Conservation (phyloP, 2,329 filamentous ascomycete species). For the Cryoendolithus antarcticus region DNA sequence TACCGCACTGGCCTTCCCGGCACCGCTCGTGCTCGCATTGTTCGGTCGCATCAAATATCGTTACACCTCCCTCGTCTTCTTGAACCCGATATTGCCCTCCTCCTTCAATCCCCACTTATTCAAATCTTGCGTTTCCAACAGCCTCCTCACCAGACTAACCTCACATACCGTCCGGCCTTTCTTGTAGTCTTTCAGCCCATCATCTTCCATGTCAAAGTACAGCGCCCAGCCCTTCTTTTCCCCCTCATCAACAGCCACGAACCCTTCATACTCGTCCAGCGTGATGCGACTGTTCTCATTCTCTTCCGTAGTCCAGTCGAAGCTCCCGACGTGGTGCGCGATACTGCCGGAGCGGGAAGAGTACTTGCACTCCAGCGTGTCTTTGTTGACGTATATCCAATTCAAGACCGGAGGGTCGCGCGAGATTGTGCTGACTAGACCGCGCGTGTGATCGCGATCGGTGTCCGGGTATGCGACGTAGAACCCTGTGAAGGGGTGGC, state of each 20-base stretch:
- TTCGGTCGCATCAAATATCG: no score
- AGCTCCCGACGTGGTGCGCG: constrained; percentile 63
- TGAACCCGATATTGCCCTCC: constrained; percentile 26
- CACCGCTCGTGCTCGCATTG: no score
- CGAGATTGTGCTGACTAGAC: constrained; percentile 37
- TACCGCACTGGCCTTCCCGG: no score
- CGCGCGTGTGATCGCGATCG: constrained; percentile 30
- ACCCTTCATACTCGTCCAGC: constrained; percentile 45
- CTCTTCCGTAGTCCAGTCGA: constrained; percentile 61
- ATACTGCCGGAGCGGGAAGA: constrained; percentile 50
- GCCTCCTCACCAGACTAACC: constrained; percentile 30
- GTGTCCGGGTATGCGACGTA: constrained; percentile 40
- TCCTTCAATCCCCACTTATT: constrained; percentile 27
- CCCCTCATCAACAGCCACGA: constrained; percentile 42
- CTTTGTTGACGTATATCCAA: constrained; percentile 54
- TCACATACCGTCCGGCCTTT: constrained; percentile 30
- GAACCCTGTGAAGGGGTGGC: constrained; percentile 40
- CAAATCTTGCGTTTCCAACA: constrained; percentile 24
- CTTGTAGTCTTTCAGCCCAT: constrained; percentile 29
- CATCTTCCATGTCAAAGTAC: constrained; percentile 37
- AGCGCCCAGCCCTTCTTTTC: constrained; percentile 35
- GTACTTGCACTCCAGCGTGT: constrained; percentile 49
- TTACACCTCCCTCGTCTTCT: constrained; percentile 19
- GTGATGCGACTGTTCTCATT: constrained; percentile 41
- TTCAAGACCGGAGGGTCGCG: constrained; percentile 51